These are phyloP conservation scores for Scleromitrula shiraiana DNA, from an alignment of 2,329 filamentous ascomycete species.

Conservation along the genomic window DNA sequence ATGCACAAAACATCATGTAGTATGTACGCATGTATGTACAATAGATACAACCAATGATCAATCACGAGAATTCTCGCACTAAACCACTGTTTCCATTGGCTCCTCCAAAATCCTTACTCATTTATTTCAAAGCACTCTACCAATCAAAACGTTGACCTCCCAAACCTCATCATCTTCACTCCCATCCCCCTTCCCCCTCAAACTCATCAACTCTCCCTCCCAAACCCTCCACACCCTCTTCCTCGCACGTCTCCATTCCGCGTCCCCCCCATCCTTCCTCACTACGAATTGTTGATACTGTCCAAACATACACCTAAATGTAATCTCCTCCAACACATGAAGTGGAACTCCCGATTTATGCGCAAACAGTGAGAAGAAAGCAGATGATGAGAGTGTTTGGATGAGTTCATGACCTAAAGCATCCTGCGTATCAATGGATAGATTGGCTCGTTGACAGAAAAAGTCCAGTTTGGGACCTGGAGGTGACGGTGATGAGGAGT, in stretches of 20 bases:
- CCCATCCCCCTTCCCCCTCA: neutral
- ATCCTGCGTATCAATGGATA: neutral
- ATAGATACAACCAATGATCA: no score
- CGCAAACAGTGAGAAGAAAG: conserved; percentile 3
- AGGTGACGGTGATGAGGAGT: no score
- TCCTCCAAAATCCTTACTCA: no score
- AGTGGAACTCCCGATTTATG: neutral
- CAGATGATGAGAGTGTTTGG: neutral
- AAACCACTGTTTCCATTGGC: no score
- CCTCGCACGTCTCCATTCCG: conserved; percentile 2
- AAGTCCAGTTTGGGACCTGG: conserved; percentile 8
- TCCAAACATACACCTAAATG: conserved; percentile 9
- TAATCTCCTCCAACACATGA: neutral
- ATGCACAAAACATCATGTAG: no score
- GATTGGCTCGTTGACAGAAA: conserved; percentile 2
- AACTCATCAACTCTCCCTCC: neutral
- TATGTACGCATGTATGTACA: no score
- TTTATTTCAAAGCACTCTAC: neutral
- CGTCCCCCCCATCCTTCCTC: conserved; percentile 1
- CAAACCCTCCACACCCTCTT: conserved; percentile 8
- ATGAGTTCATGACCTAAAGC: neutral
- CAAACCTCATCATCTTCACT: conserved; percentile 1
- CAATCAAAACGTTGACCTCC: conserved; percentile 8
- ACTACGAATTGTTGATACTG: conserved; percentile 6
- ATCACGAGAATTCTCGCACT: no score